Conservation (phyloP, 257 asterid species). For the Solanum verrucosum region DNA sequence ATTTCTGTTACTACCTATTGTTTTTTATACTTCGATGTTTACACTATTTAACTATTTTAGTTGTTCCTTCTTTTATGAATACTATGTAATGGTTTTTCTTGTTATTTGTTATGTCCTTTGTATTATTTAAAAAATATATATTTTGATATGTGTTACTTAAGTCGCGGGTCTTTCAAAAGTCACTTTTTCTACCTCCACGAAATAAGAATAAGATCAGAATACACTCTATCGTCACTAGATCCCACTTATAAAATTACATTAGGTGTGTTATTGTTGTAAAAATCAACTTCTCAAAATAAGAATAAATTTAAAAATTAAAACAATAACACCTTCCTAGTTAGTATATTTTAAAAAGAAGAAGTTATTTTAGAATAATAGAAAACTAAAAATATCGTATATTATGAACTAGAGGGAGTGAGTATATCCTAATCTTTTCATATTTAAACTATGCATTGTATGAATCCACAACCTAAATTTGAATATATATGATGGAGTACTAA, state of each 20-base stretch:
- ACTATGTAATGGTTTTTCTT: background rate
- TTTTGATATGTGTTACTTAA: background rate
- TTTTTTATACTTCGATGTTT: background rate
- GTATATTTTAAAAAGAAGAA: background rate
- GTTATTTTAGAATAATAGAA: background rate
- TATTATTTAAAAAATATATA: no score
- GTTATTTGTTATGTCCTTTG: background rate
- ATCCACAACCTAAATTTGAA: background rate
- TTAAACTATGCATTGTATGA: background rate
- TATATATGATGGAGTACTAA: background rate
- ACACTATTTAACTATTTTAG: background rate
- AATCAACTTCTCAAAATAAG: background rate
- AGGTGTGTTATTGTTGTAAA: background rate
- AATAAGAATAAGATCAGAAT: rapidly evolving
- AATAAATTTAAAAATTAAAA: background rate
- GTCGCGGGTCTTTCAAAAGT: background rate
- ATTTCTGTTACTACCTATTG: background rate
- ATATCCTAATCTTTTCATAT: background rate
- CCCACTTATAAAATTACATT: no score
- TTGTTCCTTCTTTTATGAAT: background rate
- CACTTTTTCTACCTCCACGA: background rate
- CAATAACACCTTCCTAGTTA: background rate
- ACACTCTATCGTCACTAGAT: background rate
- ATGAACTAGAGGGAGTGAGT: background rate
- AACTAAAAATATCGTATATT: background rate